Base-by-base conservation (phyloP, 1,139 yeast genomes). In the Candida labiduridarum region DNA sequence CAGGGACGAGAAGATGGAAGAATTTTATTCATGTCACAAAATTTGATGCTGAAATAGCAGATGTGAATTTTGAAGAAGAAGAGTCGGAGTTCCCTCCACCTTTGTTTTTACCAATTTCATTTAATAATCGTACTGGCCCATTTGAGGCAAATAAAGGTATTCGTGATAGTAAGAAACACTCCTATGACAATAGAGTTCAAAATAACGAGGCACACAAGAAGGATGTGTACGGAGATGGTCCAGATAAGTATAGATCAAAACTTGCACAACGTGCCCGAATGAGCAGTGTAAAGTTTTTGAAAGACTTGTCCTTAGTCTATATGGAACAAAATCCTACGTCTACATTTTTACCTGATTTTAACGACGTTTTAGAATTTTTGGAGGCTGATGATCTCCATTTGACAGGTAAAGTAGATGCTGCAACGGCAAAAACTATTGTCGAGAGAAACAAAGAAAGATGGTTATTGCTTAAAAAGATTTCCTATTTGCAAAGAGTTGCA, bases 51-150 rank as follows among this genome's bases (percentile, higher is more conserved):
- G 52, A 57, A 7, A 60, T 59, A 18, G 63, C 63, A 12, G 61
- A 62, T 11, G 56, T 64, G 15, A 63, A 64, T 47, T 68, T 64
- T 19, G 68, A 68, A 4, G 68, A 69, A 30, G 66, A 66, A 15
- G 64, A 62, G 11, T 64, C 61, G 25, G 65, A 65, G 11, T 56
- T 54, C 9, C 74, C 76, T 3, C 53, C 64, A 1, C 78, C 80
- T 4, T 55, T 73, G 29, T 60, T 74, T 1, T 63, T 80, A 49
- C 85, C 84, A 49, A 75, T 85, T 50, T 85, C 96, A 0, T 92
- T 92, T 68, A 92, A 91, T 65, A 85, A 89, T 61, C 78, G 95
- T 59, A 94, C 96, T 0, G 97, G 97, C 27, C 64, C 74, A 0
- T 72, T 70, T 52, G 88, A 82, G 53, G 96, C 90, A 31, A 92